These are phyloP conservation scores for Linnemannia schmuckeri DNA, from an alignment of 192 early-diverging fungal species.

Conservation along the genomic window DNA sequence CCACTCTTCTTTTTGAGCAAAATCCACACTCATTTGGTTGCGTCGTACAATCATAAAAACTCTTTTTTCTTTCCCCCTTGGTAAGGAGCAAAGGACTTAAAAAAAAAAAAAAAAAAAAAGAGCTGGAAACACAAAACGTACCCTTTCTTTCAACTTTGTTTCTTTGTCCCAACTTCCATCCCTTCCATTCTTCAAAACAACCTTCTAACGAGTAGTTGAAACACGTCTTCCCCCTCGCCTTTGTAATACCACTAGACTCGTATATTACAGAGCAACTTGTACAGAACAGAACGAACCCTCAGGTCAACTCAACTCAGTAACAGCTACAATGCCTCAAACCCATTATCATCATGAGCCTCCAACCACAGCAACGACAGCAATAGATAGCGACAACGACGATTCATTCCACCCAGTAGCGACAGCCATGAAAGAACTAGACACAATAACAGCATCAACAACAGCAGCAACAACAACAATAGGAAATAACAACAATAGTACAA, in stretches of 20 bases:
- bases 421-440: not conserved
- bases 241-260: conserved; percentile 5
- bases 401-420: not conserved
- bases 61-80: not conserved
- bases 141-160: no score
- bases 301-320: not conserved
- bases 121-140: no score
- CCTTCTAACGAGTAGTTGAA: not conserved
- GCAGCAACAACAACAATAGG: not conserved
- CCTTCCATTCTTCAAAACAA: not conserved
- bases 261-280: not conserved
- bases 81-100: not conserved
- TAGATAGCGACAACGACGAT: not conserved
- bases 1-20: not conserved
- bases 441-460: not conserved
- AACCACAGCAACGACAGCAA: not conserved
- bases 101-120: no score
- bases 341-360: not conserved
- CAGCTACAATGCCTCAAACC: not conserved
- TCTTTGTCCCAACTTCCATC: not conserved
- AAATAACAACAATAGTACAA: not conserved
- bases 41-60: not conserved
- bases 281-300: not conserved
- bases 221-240: not conserved
- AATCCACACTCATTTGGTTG: no score